Conservation (phyloP, 2,329 filamentous ascomycete species). For the Talaromyces sp. region DNA sequence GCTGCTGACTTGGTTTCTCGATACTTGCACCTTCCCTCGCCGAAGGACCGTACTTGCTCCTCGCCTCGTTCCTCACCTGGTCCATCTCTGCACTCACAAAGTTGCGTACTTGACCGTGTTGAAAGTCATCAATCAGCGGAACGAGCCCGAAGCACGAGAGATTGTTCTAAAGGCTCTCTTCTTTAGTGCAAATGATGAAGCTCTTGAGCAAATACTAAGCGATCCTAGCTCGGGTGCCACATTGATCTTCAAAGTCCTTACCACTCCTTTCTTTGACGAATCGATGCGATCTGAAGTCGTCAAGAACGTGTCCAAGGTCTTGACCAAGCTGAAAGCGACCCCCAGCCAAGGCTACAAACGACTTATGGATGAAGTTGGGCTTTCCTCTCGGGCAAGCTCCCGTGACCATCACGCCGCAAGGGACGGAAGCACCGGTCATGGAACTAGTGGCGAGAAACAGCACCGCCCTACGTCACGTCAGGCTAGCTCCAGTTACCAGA, state of each 20-base stretch:
- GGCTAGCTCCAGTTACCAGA: conserved; percentile 33
- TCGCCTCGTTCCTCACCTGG: conserved; percentile 83
- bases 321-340: conserved; percentile 86
- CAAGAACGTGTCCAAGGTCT: conserved; percentile 84
- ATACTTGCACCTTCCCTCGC: conserved; percentile 93
- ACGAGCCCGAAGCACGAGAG: conserved; percentile 87
- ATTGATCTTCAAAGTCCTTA: conserved; percentile 96
- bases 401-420: conserved; percentile 41
- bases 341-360: conserved; percentile 96
- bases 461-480: conserved; percentile 42
- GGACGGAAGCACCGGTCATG: conserved; percentile 33
- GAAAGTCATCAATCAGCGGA: conserved; percentile 97
- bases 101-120: conserved; percentile 95
- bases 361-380: conserved; percentile 94
- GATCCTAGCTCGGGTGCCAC: conserved; percentile 92
- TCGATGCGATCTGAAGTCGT: conserved; percentile 80
- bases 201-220: conserved; percentile 82
- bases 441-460: conserved; percentile 39
- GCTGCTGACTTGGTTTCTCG: conserved; percentile 93
- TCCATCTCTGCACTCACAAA: conserved; percentile 96
- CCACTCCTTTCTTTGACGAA: conserved; percentile 96
- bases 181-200: conserved; percentile 81
- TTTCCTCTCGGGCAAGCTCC: conserved; percentile 56
- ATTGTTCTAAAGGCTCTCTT: conserved; percentile 86
- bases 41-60: conserved; percentile 89